Base-by-base conservation (phyloP, 2,329 filamentous ascomycete species). In the Metarhizium album region DNA sequence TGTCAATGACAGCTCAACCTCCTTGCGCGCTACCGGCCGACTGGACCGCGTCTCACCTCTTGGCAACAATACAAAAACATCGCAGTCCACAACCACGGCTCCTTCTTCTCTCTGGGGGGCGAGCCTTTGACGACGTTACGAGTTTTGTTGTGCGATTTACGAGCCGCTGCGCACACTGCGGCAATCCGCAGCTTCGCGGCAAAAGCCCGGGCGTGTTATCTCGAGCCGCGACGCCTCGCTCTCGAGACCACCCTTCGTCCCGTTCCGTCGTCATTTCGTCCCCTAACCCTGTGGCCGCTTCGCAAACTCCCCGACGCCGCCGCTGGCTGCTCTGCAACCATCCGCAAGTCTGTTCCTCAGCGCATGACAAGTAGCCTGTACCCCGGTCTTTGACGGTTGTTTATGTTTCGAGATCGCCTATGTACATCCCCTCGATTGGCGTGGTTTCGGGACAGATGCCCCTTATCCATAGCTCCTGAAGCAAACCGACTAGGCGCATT, bases 401-500 rank as follows among this genome's bases (percentile, higher is more conserved):
- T 29, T 18, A 42, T 3, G 27, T 18, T 46, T 31, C 38, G 42
- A 43, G 47, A 53, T 43, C 20, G 35, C 45, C 16, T 29, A 23
- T 23, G 47, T n/a, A 27, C 35, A 35, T 23, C 16, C 37, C 24
- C 9, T 20, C 40, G 22, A 24, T 43, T 43, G 20, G 20, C 22
- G 22, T 24, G 40, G 40, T 11, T 43, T 24, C 22, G 20, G 20
- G 20, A 23, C 40, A 14, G 4, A 14, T 8, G 20, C 33, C 27
- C 45, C 14, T 22, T 20, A n/a, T 20, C n/a, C 40, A 11, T 5
- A 7, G 18, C 33, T 48, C 9, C 37, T 35, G 42, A 40, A 42
- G 40, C 29, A 29, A 29, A 22, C 23, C 29, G 23, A 24, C 37
- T 35, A 49, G 60, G 60, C 63, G 62, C 60, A 62, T 60, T 58